phyloP scores from a whole-genome alignment of 169 alveolate species.

The Eimeria acervulina region DNA sequence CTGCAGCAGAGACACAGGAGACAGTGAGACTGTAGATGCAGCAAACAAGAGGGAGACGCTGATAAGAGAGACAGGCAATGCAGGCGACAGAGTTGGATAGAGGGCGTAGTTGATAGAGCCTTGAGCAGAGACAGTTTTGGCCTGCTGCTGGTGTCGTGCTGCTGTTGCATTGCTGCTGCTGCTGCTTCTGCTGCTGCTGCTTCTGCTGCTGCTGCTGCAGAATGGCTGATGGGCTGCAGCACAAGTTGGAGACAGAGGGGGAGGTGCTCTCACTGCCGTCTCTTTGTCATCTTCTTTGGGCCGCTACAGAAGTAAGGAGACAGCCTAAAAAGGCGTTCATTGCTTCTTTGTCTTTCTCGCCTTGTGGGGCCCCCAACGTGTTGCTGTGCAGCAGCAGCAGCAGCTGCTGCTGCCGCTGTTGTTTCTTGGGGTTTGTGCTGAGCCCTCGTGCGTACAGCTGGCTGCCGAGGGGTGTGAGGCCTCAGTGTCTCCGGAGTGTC shows the following conservation, averaged over 20 bases:
- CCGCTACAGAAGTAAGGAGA: slow-evolving; percentile 77
- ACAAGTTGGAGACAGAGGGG: slow-evolving; percentile 71
- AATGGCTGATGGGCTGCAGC: slow-evolving; percentile 72
- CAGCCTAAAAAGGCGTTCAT: not conserved
- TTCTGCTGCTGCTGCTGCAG: slow-evolving; percentile 55
- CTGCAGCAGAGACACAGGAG: not conserved
- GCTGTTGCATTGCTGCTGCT: not conserved
- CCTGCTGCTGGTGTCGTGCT: not conserved
- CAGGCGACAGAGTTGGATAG: not conserved
- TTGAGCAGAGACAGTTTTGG: not conserved
- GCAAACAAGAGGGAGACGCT: not conserved
- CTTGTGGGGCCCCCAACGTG: not conserved
- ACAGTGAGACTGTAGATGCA: not conserved
- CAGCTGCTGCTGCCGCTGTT: not conserved
- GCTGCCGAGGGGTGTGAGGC: not conserved
- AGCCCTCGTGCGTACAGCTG: no score
- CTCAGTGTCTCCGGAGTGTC: not conserved
- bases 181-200: slow-evolving; percentile 44
- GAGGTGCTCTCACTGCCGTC: slow-evolving; percentile 50
- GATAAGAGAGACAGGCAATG: not conserved
- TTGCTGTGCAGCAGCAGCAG: not conserved
- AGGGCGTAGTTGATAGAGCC: not conserved
- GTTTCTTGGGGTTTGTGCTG: no score
- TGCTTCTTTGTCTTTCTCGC: not conserved
- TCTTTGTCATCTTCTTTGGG: slow-evolving; percentile 79